Percentiles rank a stretch among this genome's conserved stretches.
phyloP scores from a whole-genome alignment of 2,329 filamentous ascomycete genomes.

The Cladosporium phlei region DNA sequence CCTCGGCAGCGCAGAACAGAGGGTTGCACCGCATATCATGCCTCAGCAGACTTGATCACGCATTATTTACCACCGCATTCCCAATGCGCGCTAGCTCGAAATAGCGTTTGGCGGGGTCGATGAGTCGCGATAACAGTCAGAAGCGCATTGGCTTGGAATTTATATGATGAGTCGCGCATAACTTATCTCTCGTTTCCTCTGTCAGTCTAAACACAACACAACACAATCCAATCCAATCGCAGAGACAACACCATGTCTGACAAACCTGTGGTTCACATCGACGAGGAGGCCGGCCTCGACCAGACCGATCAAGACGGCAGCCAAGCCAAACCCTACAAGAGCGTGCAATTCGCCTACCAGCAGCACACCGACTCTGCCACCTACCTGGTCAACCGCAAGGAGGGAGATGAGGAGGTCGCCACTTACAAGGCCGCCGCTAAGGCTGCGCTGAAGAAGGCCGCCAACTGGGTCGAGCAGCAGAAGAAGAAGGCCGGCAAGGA shows the following conservation, averaged over 20 bases:
- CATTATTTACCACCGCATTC: no score
- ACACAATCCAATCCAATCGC: no score
- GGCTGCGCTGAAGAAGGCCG: constrained; percentile 79
- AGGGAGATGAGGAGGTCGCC: constrained; percentile 60
- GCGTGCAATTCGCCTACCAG: constrained; percentile 71
- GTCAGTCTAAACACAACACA: no score
- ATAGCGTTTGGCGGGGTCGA: no score
- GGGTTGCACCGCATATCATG: no score
- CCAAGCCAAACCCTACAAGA: constrained; percentile 73
- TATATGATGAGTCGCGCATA: no score
- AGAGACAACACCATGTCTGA: constrained; percentile 31
- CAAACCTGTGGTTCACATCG: constrained; percentile 61
- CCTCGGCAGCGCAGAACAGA: no score
- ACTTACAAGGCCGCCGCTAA: constrained; percentile 80
- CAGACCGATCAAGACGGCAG: constrained; percentile 59
- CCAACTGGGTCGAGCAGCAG: constrained; percentile 66
- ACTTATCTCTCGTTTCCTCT: no score
- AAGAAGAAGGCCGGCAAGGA: constrained; percentile 83
- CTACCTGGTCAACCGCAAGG: constrained; percentile 66
- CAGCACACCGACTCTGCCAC: constrained; percentile 59
- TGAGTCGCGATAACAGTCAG: constrained; percentile 4
- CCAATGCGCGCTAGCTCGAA: no score
- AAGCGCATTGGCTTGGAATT: no score
- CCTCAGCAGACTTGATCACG: no score
- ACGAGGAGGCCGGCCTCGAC: constrained; percentile 72